Percentiles rank a stretch among this genome's conserved stretches.
Conservation (phyloP, 1,284 basidiomycete species). For the Ganoderma lingzhi region DNA sequence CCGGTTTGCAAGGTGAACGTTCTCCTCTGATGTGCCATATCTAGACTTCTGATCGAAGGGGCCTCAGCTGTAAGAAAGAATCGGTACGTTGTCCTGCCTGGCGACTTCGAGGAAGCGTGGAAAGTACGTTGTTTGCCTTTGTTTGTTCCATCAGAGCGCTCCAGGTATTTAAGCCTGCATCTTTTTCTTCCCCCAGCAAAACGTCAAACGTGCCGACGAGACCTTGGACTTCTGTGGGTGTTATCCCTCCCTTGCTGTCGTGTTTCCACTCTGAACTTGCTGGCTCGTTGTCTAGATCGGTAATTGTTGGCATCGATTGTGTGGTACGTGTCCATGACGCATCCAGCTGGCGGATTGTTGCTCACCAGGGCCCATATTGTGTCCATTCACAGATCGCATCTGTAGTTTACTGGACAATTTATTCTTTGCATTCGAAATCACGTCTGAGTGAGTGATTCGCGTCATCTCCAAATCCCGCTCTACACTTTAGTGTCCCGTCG, state of each 20-base stretch:
- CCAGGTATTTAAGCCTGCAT: conserved; percentile 46
- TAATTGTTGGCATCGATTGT: conserved; percentile 44
- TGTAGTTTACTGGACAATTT: conserved; percentile 46
- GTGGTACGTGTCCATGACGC: conserved; percentile 34
- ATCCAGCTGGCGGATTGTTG: conserved; percentile 7
- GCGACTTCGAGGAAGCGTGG: conserved; percentile 99
- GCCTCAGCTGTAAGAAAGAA: conserved; percentile 92
- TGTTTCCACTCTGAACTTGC: conserved; percentile 23
- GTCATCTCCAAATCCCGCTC: conserved; percentile 31
- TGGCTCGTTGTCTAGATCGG: conserved; percentile 51
- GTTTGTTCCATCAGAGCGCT: conserved; percentile 47
- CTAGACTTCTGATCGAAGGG: background rate
- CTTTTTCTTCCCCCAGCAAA: conserved; percentile 68
- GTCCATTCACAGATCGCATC: conserved; percentile 31
- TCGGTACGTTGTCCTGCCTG: conserved; percentile 95
- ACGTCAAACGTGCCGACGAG: conserved; percentile 93
- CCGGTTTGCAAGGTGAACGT: conserved; percentile 88
- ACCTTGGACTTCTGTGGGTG: conserved; percentile 94
- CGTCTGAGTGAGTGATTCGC: conserved; percentile 20
- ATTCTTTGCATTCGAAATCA: conserved; percentile 33
- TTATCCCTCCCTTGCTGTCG: conserved; percentile 13
- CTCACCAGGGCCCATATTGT: background rate
- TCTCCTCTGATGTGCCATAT: too few relatives aligned
- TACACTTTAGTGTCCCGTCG: conserved; percentile 85
- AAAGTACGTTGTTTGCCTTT: conserved; percentile 78